Evolutionary conservation across 331 rosid genomes (phyloP).

Genomic region (Quercus lobata): DNA sequence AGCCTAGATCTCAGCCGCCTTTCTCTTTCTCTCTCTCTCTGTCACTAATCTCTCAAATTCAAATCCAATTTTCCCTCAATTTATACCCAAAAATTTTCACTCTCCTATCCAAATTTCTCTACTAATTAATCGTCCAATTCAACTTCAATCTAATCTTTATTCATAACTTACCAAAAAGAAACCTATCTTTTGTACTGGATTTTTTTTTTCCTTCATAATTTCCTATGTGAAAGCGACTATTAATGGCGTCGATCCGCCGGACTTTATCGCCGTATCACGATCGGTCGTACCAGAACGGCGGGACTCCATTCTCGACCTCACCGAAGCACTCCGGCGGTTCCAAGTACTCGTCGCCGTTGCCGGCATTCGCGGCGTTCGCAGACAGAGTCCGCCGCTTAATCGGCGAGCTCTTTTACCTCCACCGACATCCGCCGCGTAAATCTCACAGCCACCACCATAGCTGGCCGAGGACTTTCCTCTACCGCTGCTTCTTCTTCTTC

Average conservation of each 20-base stretch:
- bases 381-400: slow-evolving; percentile 34
- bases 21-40: too few species aligned
- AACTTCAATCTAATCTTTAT: not conserved
- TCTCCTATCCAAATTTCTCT: not conserved
- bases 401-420: slow-evolving; percentile 29
- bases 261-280: slow-evolving; percentile 76
- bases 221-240: not conserved
- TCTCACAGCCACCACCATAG: slow-evolving; percentile 26
- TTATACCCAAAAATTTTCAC: too few species aligned
- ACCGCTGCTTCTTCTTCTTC: slow-evolving; percentile 60
- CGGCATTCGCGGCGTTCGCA: slow-evolving; percentile 26
- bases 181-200: not conserved
- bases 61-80: too few species aligned
- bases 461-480: slow-evolving; percentile 48
- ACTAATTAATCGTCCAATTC: not conserved
- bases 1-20: too few species aligned
- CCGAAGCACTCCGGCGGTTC: slow-evolving; percentile 41
- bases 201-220: not conserved
- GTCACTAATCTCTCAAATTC: too few species aligned
- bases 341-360: slow-evolving; percentile 47
- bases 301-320: slow-evolving; percentile 50
- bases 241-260: slow-evolving; percentile 91
- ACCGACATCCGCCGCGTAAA: slow-evolving; percentile 42
- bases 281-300: slow-evolving; percentile 56
- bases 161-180: not conserved